Percentiles rank a stretch among this genome's conserved stretches.
These are phyloP conservation scores for Heracleum sosnowskyi DNA, from an alignment of 129 eudicot species.

Conservation along the genomic window DNA sequence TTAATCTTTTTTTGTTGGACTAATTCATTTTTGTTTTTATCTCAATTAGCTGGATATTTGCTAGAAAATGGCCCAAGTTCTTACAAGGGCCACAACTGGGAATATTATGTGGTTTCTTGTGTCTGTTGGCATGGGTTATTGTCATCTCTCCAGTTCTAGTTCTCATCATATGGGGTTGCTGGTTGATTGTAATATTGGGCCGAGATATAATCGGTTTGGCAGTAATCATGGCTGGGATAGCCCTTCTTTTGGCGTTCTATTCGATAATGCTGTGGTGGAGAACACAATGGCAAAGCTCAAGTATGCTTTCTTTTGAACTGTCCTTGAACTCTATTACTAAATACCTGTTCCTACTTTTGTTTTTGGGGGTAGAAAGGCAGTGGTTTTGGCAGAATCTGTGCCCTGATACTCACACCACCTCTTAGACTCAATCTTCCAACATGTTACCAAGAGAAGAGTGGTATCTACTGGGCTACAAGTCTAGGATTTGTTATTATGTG, in stretches of 20 bases:
- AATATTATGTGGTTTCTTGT: conserved; percentile 57
- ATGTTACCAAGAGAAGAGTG: background rate
- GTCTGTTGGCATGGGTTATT: conserved; percentile 64
- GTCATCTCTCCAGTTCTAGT: conserved; percentile 82
- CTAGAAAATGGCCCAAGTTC: conserved; percentile 88
- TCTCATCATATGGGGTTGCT: conserved; percentile 82
- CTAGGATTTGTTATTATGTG: background rate
- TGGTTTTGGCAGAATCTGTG: background rate
- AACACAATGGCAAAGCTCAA: conserved; percentile 99
- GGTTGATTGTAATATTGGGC: conserved; percentile 76
- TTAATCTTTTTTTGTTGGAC: conserved; percentile 2
- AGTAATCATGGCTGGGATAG: conserved; percentile 93
- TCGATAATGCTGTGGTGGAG: conserved; percentile 99
- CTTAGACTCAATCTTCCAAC: background rate
- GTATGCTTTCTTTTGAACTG: conserved; percentile 33
- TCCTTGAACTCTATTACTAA: background rate
- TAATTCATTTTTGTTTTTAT: conserved; percentile 4
- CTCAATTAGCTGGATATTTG: conserved; percentile 90
- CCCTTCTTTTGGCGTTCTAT: conserved; percentile 94
- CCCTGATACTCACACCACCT: background rate
- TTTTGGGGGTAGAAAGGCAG: background rate
- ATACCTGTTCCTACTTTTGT: background rate
- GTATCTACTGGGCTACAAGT: background rate
- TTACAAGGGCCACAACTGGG: conserved; percentile 84
- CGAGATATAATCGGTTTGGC: conserved; percentile 93